Percentiles rank a stretch among this genome's conserved stretches.
Evolutionary conservation across 2,329 filamentous ascomycete genomes (phyloP).

Genomic region (Verticillium nonalfalfae): DNA sequence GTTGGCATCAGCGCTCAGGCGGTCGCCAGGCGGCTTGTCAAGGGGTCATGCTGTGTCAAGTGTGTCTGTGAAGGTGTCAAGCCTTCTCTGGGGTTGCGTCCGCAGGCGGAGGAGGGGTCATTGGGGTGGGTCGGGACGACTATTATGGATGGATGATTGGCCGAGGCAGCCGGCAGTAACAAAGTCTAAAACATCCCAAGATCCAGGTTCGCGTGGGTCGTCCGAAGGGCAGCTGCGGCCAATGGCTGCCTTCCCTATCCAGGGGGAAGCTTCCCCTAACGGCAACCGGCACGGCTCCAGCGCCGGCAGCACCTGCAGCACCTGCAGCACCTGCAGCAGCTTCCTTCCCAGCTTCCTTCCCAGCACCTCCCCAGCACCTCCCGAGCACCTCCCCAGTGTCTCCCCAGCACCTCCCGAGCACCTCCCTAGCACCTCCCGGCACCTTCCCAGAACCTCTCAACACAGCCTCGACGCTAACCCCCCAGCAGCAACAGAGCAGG

Average conservation of each 20-base stretch:
- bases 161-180: neutral
- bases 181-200: neutral
- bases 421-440: no score
- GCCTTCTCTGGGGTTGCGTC: neutral
- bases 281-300: neutral
- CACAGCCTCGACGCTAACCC: neutral
- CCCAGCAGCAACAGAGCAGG: neutral
- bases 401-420: no score
- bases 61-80: neutral
- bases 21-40: neutral
- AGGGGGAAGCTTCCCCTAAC: neutral
- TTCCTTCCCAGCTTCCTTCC: no score
- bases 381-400: no score
- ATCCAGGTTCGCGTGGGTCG: neutral
- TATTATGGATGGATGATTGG: neutral
- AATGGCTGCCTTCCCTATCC: neutral
- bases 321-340: neutral
- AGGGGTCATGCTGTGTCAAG: neutral
- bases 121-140: neutral
- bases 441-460: neutral
- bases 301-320: neutral
- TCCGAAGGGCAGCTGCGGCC: neutral
- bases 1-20: neutral
- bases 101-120: neutral
- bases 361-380: neutral